Evolutionary conservation across 192 early-diverging fungal genomes (phyloP).

Genomic region (Pilaira anomala): DNA sequence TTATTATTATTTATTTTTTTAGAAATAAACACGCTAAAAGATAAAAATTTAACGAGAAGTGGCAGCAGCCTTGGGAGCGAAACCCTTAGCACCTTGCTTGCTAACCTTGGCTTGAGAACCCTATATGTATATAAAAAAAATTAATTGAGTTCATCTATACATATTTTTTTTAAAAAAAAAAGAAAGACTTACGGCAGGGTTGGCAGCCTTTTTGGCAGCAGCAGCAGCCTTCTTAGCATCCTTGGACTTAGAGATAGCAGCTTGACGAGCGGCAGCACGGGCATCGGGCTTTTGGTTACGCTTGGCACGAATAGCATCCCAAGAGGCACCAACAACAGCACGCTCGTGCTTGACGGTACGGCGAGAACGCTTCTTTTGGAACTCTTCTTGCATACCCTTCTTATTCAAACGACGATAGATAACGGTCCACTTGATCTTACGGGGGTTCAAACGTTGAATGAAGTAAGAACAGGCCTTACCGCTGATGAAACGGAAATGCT

Average conservation of each 20-base stretch:
- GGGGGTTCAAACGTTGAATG: slow-evolving; percentile 94
- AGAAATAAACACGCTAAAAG: background rate
- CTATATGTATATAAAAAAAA: slow-evolving; percentile 7
- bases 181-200: slow-evolving; percentile 5
- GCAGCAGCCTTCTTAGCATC: slow-evolving; percentile 86
- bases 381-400: slow-evolving; percentile 96
- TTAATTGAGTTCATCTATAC: background rate
- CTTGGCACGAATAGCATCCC: slow-evolving; percentile 95
- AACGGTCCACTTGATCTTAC: slow-evolving; percentile 94
- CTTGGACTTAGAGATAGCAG: slow-evolving; percentile 84
- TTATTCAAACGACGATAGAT: slow-evolving; percentile 96
- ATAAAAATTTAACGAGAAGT: slow-evolving; percentile 73
- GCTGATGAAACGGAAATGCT: slow-evolving; percentile 92
- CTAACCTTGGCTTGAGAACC: slow-evolving; percentile 55
- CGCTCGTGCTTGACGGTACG: slow-evolving; percentile 93
- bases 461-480: slow-evolving; percentile 96
- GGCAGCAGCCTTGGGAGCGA: slow-evolving; percentile 70
- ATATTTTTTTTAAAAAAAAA: background rate
- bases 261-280: slow-evolving; percentile 82
- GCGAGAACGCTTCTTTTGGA: slow-evolving; percentile 91
- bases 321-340: slow-evolving; percentile 90
- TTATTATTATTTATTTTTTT: too few relatives aligned
- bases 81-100: slow-evolving; percentile 82
- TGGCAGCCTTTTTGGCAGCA: slow-evolving; percentile 74
- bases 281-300: slow-evolving; percentile 94